Evolutionary conservation across 805 yeast genomes (phyloP).

Genomic region (Starmerella stellata): DNA sequence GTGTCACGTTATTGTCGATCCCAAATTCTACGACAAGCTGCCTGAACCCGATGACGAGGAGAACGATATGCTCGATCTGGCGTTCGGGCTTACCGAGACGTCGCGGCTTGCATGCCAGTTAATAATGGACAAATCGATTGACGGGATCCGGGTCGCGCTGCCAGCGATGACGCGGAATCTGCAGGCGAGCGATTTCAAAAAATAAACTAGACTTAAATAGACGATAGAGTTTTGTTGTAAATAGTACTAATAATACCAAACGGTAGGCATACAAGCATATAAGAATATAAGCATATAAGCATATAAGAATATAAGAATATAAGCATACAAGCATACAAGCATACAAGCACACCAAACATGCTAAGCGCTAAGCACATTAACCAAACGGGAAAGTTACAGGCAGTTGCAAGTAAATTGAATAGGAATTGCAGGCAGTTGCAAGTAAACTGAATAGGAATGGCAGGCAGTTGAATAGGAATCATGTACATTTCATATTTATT

Average conservation of each 20-base stretch:
- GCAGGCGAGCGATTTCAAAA: slow-evolving; percentile 54
- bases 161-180: slow-evolving; percentile 96
- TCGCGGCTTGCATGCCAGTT: slow-evolving; percentile 92
- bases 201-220: slow-evolving; percentile 3
- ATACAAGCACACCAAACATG: no score
- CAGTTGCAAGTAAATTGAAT: no score
- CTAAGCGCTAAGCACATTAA: no score
- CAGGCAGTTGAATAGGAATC: no score
- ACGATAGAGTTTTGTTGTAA: neutral
- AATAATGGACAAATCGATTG: slow-evolving; percentile 70
- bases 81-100: slow-evolving; percentile 93
- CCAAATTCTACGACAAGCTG: slow-evolving; percentile 73
- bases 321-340: slow-evolving; percentile 1
- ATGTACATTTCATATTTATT: no score
- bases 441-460: no score
- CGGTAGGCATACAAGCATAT: neutral
- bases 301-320: no score
- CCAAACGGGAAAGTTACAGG: no score
- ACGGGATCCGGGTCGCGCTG: slow-evolving; percentile 83
- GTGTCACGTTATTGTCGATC: slow-evolving; percentile 91
- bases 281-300: no score
- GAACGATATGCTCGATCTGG: slow-evolving; percentile 94
- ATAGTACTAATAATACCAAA: slow-evolving; percentile 1
- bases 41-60: slow-evolving; percentile 97
- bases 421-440: no score